Percentiles rank a stretch among this genome's conserved stretches.
Evolutionary conservation across 2,329 filamentous ascomycete genomes (phyloP).

Genomic region (Sordariomycetes sp.): DNA sequence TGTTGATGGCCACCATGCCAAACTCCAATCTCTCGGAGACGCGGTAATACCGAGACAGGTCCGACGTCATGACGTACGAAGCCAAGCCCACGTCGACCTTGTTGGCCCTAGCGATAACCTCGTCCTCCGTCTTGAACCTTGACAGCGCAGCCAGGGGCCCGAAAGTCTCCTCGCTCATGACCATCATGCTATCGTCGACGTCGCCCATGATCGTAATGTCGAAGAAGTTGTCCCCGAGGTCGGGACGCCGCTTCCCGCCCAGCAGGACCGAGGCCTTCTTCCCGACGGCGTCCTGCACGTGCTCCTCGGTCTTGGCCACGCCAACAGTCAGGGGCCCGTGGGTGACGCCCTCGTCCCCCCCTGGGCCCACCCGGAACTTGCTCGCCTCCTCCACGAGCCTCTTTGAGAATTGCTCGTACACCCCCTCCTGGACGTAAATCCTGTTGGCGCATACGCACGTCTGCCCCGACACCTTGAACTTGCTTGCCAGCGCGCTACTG

Average conservation of each 20-base stretch:
- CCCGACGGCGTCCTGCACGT: conserved; percentile 64
- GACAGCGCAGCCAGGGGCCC: conserved; percentile 87
- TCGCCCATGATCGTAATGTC: conserved; percentile 79
- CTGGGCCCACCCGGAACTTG: conserved; percentile 61
- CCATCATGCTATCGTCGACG: conserved; percentile 74
- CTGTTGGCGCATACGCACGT: conserved; percentile 88
- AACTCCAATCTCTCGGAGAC: conserved; percentile 63
- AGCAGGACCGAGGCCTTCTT: conserved; percentile 66
- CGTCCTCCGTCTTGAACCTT: conserved; percentile 75
- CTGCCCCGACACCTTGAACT: conserved; percentile 91
- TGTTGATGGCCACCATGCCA: conserved; percentile 80
- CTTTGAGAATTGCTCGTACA: conserved; percentile 63
- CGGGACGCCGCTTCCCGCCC: conserved; percentile 50
- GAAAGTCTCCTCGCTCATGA: conserved; percentile 86
- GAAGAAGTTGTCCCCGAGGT: conserved; percentile 78
- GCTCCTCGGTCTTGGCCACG: conserved; percentile 62
- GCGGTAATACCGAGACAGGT: conserved; percentile 44
- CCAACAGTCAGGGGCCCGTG: conserved; percentile 80
- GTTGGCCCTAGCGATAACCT: conserved; percentile 79
- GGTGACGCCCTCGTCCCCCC: conserved; percentile 56
- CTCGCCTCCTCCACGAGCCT: conserved; percentile 59
- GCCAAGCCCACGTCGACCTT: conserved; percentile 73
- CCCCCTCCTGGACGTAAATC: conserved; percentile 63
- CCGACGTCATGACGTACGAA: conserved; percentile 77
- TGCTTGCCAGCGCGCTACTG: conserved; percentile 67